Percentiles rank a stretch among this genome's conserved stretches.
Conservation (phyloP, 108 stramenopile species). For the Stephanodiscus minutulus region DNA sequence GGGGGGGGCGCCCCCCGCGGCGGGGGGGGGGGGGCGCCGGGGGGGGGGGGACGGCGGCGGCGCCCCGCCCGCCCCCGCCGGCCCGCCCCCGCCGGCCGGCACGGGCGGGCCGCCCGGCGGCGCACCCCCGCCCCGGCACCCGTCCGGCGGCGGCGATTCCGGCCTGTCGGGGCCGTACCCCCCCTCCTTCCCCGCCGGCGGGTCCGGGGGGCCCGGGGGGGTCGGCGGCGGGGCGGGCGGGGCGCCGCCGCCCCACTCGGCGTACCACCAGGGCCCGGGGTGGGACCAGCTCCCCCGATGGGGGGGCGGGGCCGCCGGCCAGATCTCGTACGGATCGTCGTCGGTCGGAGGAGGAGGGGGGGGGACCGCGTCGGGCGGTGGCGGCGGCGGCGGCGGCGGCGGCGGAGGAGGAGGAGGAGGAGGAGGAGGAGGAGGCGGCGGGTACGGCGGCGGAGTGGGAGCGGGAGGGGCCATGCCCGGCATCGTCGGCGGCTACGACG, state of each 20-base stretch:
- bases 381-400: slow-evolving; percentile 11
- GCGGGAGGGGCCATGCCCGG: background rate
- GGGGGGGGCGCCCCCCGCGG: too few species aligned
- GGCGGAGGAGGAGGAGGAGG: background rate
- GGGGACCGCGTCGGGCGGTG: slow-evolving; percentile 5
- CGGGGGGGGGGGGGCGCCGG: too few species aligned
- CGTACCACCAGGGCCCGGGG: slow-evolving; percentile 31
- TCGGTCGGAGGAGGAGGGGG: slow-evolving; percentile 3
- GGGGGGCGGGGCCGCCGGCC: slow-evolving; percentile 20
- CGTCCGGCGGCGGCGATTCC: background rate
- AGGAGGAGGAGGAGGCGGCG: background rate
- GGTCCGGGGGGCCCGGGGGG: slow-evolving; percentile 1
- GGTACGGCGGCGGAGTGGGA: slow-evolving; percentile 12
- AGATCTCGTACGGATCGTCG: slow-evolving; percentile 14
- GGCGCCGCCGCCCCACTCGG: background rate
- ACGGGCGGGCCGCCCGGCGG: background rate
- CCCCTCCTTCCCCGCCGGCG: slow-evolving; percentile 23
- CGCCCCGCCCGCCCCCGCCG: slow-evolving; percentile 1
- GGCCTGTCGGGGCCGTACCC: slow-evolving; percentile 30
- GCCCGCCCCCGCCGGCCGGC: background rate
- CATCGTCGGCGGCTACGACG: background rate
- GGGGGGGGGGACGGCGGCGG: background rate
- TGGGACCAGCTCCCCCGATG: slow-evolving; percentile 39
- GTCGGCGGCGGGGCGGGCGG: background rate
- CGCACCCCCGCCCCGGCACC: background rate